Percentiles rank a stretch among this genome's conserved stretches.
Conservation (phyloP, 1,284 basidiomycete genomes). For the Tilletiopsis washingtonensis region DNA sequence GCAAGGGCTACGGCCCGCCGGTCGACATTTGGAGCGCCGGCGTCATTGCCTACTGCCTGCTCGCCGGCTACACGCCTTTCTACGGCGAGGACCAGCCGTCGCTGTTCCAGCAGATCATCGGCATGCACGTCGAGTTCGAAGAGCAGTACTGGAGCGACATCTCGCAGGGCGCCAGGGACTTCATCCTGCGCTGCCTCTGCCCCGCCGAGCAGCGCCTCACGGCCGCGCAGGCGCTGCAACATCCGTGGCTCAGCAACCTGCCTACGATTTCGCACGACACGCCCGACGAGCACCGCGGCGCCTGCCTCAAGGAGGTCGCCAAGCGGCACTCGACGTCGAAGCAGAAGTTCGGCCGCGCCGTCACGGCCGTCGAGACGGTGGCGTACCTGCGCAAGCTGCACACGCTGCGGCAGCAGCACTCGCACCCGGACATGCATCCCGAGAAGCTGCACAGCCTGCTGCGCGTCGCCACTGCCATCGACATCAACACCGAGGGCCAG, state of each 20-base stretch:
- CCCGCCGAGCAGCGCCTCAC: slow-evolving; percentile 36
- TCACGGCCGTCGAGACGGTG: slow-evolving; percentile 39
- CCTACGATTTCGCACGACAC: slow-evolving; percentile 17
- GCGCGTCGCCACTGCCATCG: slow-evolving; percentile 20
- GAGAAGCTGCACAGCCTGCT: slow-evolving; percentile 26
- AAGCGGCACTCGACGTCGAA: slow-evolving; percentile 28
- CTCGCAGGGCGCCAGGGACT: slow-evolving; percentile 40
- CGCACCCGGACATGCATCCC: slow-evolving; percentile 14
- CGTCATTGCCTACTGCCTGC: slow-evolving; percentile 44
- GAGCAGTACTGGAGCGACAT: slow-evolving; percentile 41
- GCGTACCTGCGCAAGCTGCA: slow-evolving; percentile 35
- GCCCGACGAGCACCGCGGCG: slow-evolving; percentile 23
- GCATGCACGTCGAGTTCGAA: slow-evolving; percentile 40
- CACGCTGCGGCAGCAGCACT: slow-evolving; percentile 25
- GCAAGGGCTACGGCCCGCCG: slow-evolving; percentile 37
- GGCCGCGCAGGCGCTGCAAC: slow-evolving; percentile 33
- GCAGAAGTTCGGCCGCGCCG: slow-evolving; percentile 33
- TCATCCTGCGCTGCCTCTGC: slow-evolving; percentile 41
- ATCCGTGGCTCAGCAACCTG: slow-evolving; percentile 40
- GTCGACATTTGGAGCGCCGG: slow-evolving; percentile 46
- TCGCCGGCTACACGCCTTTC: slow-evolving; percentile 47
- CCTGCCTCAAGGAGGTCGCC: slow-evolving; percentile 32
- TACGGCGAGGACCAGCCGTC: slow-evolving; percentile 38
- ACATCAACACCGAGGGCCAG: not conserved
- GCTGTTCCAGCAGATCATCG: slow-evolving; percentile 41